Evolutionary conservation across 768 basidiomycete genomes (phyloP), one percentile per base, ranked within the genome.

Genomic region (Lactarius sp.): DNA sequence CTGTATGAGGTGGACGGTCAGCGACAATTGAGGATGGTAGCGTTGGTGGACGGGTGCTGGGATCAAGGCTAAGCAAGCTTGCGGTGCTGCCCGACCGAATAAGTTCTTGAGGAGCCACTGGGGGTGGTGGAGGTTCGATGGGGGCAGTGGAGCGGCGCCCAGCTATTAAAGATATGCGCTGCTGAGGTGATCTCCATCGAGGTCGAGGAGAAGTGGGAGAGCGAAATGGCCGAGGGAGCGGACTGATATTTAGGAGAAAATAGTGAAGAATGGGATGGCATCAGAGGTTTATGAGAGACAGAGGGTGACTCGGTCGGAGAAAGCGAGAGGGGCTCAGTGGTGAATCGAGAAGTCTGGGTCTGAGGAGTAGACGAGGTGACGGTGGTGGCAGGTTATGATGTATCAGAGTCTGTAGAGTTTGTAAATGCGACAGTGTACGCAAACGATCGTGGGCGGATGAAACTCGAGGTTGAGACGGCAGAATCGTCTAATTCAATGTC

Each of bases 131-230:
- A 13, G 88, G 85, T 62, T 90, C 89, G 69, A 88, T 81, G 52
- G 86, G 84, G 6, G 87, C 84, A 62, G 92, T 91, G 20, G 81
- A 85, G 12, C 92, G 84, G 69, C 88, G 85, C 18, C 90, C 90
- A 3, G 90, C 90, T 59, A 93, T 85, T 47, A 93, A 79, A 13
- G 91, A 92, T 31, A 93, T 87, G 54, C 91, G 83, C 66, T 91
- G 90, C 68, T 92, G 90, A 8, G 91, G 92, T 42, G 90, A 92
- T 59, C 91, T 80, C 53, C 88, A 79, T 18, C 90, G 82, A 39
- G 88, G 81, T 6, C 87, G 85, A 39, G 85, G 80, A 22, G 83
- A 80, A 13, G 85, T 79, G 33, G 85, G 83, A 61, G 47, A 78
- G 67, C 31, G 77, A 71, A 7, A 75, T 69, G 33, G 75, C 69